Evolutionary conservation across 1,139 yeast species (phyloP), one percentile per base, ranked within the genome.

Genomic region (Protomyces inundatus): DNA sequence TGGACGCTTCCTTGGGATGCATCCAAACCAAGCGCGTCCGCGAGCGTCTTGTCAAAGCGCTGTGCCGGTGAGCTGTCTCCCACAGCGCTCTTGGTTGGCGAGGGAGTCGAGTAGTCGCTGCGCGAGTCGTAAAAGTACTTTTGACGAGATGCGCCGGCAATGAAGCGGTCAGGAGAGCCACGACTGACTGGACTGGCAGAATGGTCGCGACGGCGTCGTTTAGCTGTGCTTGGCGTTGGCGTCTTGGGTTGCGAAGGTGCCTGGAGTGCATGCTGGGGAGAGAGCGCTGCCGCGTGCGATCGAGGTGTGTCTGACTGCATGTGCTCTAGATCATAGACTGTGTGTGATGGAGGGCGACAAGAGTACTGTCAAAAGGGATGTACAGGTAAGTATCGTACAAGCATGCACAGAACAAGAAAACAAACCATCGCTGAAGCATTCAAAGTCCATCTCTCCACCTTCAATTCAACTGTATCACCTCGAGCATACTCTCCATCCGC

Each of bases 141-240:
- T 9, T 42, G 48, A 14, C 48, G 23, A 4, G 48, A 42, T n/a
- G 48, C 48, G 23, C 48, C 52, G 5, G 59, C 54, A 10, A 55
- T 55, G 40, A 55, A 55, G n/a, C 59, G 50, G 50, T 55, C 59
- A 2, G 59, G 59, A 16, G 54, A 46, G 16, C 54, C 68, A 86
- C 86, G 70, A 42, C 32, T 42, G 6, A 30, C 32, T 6, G 48
- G 48, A 14, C 48, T 42, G 9, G 48, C 48, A 42, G 48, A 42
- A 10, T 42, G 48, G 33, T 42, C 48, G 6, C 48, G 48, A 23
- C 16, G 16, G 7, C 32, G n/a, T 23, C 48, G 48, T 30, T 42
- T 42, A 23, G n/a, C 30, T 5, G 48, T 10, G 32, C 32, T 42
- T 42, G 48, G 23, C 30, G 48, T 42, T 10, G 48, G 33, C 23